phyloP scores from a whole-genome alignment of 169 alveolate species.

The Eimeria zaria region DNA sequence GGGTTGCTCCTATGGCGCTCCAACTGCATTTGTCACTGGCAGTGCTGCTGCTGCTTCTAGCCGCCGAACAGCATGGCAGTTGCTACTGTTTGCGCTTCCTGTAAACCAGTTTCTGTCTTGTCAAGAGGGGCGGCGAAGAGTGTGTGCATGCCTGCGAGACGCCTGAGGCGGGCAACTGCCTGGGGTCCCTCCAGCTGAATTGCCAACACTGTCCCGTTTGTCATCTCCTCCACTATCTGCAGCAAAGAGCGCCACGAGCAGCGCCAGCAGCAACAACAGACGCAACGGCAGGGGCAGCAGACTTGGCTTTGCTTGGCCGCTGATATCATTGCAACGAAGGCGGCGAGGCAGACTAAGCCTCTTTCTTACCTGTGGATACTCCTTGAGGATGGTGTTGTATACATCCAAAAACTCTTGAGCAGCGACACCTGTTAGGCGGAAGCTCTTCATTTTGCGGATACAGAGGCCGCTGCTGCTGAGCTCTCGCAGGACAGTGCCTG shows the following conservation, averaged over 20 bases:
- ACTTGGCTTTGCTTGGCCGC: not conserved
- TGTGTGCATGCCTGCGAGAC: slow-evolving; percentile 72
- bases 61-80: not conserved
- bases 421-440: slow-evolving; percentile 91
- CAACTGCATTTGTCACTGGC: not conserved
- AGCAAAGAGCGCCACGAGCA: not conserved
- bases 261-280: not conserved
- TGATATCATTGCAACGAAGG: not conserved
- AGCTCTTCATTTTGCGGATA: slow-evolving; percentile 92
- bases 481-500: slow-evolving; percentile 92
- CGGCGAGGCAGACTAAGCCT: not conserved
- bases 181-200: slow-evolving; percentile 88
- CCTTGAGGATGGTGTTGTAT: slow-evolving; percentile 91
- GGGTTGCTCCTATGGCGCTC: not conserved
- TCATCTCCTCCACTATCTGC: slow-evolving; percentile 92
- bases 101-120: not conserved
- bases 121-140: not conserved
- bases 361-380: slow-evolving; percentile 57
- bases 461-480: slow-evolving; percentile 93
- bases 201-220: slow-evolving; percentile 94
- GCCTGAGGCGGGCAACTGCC: slow-evolving; percentile 70
- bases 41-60: not conserved
- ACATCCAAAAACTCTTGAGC: slow-evolving; percentile 96
- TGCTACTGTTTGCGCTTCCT: not conserved
- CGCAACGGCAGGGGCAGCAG: slow-evolving; percentile 8